These are phyloP conservation scores for Apiotrichum montevideense DNA, from an alignment of 1,284 basidiomycete species.

Conservation along the genomic window DNA sequence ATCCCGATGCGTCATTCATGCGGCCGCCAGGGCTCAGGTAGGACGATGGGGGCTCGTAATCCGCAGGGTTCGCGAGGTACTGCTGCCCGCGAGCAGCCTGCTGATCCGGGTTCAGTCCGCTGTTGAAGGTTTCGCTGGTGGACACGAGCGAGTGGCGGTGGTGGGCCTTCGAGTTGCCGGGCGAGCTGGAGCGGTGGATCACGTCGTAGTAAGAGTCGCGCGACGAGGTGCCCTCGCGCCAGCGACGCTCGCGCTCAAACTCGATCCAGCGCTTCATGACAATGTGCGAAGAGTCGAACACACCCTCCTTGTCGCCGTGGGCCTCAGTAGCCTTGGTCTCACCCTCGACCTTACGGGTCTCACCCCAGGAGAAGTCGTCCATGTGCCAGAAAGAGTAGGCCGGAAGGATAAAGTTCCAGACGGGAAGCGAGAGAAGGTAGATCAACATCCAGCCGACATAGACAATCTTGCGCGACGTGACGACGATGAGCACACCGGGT, in stretches of 20 bases:
- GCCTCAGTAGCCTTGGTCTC: slow-evolving; percentile 56
- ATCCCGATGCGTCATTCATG: slow-evolving; percentile 35
- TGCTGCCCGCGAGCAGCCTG: slow-evolving; percentile 40
- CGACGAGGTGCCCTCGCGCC: slow-evolving; percentile 78
- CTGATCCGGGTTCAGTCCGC: slow-evolving; percentile 25
- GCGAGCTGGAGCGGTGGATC: slow-evolving; percentile 39
- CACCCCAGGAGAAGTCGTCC: slow-evolving; percentile 99
- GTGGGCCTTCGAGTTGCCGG: slow-evolving; percentile 20
- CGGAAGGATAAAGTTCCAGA: slow-evolving; percentile 94
- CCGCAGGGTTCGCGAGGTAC: slow-evolving; percentile 61
- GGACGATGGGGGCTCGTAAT: slow-evolving; percentile 51
- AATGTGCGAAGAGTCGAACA: slow-evolving; percentile 92
- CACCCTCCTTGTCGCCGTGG: slow-evolving; percentile 87
- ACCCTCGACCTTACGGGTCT: slow-evolving; percentile 79
- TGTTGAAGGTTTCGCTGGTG: slow-evolving; percentile 60
- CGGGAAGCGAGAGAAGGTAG: slow-evolving; percentile 84
- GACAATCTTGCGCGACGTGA: slow-evolving; percentile 86
- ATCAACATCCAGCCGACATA: slow-evolving; percentile 97
- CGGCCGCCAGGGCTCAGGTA: slow-evolving; percentile 18
- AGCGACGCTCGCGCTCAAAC: slow-evolving; percentile 91
- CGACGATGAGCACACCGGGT: slow-evolving; percentile 87
- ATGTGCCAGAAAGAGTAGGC: slow-evolving; percentile 98
- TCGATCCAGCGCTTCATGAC: slow-evolving; percentile 99
- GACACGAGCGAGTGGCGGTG: slow-evolving; percentile 70
- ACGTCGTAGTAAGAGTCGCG: slow-evolving; percentile 60